Base-by-base conservation (phyloP, 225 moss, liverwort and hornwort genomes). In the Sphagnum tenellum region DNA sequence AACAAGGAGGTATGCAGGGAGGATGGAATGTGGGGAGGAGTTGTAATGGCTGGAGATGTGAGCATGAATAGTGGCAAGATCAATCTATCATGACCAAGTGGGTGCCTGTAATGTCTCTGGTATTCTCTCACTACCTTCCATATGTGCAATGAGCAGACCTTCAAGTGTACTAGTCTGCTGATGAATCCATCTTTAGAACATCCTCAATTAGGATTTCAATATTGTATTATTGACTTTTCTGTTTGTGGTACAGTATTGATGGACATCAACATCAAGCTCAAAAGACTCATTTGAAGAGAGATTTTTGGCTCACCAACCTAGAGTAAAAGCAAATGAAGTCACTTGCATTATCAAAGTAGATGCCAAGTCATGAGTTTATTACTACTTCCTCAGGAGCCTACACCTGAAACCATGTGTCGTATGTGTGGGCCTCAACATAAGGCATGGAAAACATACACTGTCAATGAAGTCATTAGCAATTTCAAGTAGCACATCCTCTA, bases 401-500 rank as follows among this genome's bases (percentile, higher is more conserved):
- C 9, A 9, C 55, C 29, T 29, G 29, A 29, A 29, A 29, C 29
- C 29, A 29, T 29, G 29, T 29, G 29, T 29, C 29, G 1, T 29
- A 29, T 29, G 29, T 29, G 29, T 29, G 12, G 5, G 65, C 46
- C n/a, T 13, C 44, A 12, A 54, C 53, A 14, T 4, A 47, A 45
- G 45, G 4, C 48, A 50, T 49, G 49, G 50, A 65, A 29, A 9
- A 61, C 60, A 7, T 79, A 84, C 98, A 54, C 80, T 89, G 61
- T 98, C 93, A 48, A 98, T 88, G 73, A 98, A 98, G 51, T 93
- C 90, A 52, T 98, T 93, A 12, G 90, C 98, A 54, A 98, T 84
- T 67, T 98, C 98, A 60, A 89, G 72, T 64, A 98, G 67, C 49
- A 93, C 90, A 68, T 98, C 98, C 66, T 87, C 98, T 57, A 93